Evolutionary conservation across 305 asterid species (phyloP), one percentile per base, ranked within the genome.

Genomic region (Andrographis paniculata): DNA sequence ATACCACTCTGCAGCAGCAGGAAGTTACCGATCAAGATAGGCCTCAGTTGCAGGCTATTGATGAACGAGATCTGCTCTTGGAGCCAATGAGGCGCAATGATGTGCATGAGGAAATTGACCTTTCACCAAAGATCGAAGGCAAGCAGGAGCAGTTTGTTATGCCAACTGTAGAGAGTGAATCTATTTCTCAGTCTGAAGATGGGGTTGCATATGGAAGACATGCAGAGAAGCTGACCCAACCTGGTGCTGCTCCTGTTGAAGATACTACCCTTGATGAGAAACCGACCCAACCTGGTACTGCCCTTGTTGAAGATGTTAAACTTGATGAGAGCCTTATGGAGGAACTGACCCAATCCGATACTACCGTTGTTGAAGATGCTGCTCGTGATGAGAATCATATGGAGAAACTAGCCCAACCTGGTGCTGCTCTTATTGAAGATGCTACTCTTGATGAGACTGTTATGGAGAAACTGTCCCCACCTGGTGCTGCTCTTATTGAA

Each of bases 61-160:
- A 78, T 39, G 93, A 82, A 61, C 76, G 80, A 74, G 87, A 78
- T 67, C 69, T 91, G 27, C 56, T 80, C 47, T 62, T 83, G 79
- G 84, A 78, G 70, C 95, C 80, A 67, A 89, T 89, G 66, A 61
- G 95, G 69, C 61, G 72, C 67, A 80, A 89, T 92, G 98, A 33
- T 6, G 13, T 13, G n/a, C 38, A 9, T 33, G 38, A 33, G 38
- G 4, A 2, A 8, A 30, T 54, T 43, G 24, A 49, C 42, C 41
- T 51, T 54, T 64, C 63, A 27, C 52, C 48, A 27, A 58, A 60
- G 61, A 43, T 48, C 12, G 71, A 67, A 49, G 50, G 42, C 50
- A 74, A 59, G 48, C 68, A 63, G 57, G 70, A 59, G 53, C 55
- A 46, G 55, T 48, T 51, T 36, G 56, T 62, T 33, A 35, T 55